Conservation (phyloP, 495 filamentous ascomycete genomes). For the Annulohypoxylon stygium region DNA sequence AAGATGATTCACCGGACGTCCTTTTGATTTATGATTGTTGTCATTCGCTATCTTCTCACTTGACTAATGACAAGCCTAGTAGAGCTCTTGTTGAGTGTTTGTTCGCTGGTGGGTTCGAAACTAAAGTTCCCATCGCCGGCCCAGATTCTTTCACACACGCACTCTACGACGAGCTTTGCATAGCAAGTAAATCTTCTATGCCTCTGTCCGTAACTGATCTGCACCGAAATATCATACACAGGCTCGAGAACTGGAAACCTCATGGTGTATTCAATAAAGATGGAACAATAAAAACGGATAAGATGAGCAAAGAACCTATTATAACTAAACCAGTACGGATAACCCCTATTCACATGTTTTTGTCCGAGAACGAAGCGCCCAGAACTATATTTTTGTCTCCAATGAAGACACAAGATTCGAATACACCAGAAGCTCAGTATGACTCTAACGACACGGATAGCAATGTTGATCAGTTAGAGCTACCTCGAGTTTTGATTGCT, state of each 20-base stretch:
- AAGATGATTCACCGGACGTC: conserved; percentile 1
- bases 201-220: background rate
- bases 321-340: background rate
- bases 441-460: background rate
- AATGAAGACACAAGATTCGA: background rate
- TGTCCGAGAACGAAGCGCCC: background rate
- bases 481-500: background rate
- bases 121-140: background rate
- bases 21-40: background rate
- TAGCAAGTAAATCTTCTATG: background rate
- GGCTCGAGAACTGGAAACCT: background rate
- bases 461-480: background rate
- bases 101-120: background rate
- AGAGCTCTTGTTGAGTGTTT: background rate
- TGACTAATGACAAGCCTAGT: background rate
- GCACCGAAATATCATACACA: background rate
- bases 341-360: background rate
- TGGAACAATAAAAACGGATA: background rate
- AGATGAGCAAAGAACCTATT: background rate
- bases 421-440: background rate
- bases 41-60: background rate
- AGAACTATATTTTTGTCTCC: background rate
- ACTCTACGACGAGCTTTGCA: background rate
- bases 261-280: background rate
- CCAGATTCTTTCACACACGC: background rate